These are phyloP conservation scores for Byssochlamys sp. DNA, from an alignment of 2,329 filamentous ascomycete genomes.

Conservation along the genomic window DNA sequence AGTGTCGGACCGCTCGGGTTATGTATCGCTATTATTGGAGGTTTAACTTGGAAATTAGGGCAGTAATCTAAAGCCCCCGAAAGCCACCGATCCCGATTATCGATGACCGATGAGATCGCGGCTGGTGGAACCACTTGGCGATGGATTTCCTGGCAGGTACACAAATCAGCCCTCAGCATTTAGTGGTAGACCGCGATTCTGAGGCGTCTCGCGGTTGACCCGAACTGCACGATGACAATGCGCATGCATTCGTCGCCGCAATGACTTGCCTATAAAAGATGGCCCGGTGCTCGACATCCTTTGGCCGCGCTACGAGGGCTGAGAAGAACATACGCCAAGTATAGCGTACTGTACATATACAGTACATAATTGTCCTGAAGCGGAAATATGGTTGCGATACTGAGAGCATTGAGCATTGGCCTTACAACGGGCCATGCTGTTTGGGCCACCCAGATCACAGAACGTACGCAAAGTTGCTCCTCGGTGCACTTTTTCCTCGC, in stretches of 20 bases:
- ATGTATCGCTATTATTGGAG: not conserved
- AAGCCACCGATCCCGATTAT: not conserved
- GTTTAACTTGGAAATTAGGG: not conserved
- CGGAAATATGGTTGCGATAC: not conserved
- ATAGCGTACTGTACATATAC: not conserved
- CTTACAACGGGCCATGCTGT: not conserved
- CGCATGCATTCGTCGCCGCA: too few species aligned
- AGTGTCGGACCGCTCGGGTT: not conserved
- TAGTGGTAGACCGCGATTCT: not conserved
- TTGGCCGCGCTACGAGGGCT: not conserved
- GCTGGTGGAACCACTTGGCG: not conserved
- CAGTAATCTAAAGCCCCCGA: not conserved
- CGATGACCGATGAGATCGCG: not conserved
- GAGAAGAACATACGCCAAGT: not conserved
- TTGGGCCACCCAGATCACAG: not conserved
- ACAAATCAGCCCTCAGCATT: not conserved
- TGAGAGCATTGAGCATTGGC: not conserved
- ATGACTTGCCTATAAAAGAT: not conserved
- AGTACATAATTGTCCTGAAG: not conserved
- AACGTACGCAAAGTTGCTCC: not conserved
- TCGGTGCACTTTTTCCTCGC: not conserved
- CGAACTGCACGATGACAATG: not conserved
- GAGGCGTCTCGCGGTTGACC: not conserved
- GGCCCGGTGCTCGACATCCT: not conserved
- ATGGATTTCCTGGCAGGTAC: not conserved